These are phyloP conservation scores for Mucor irregularis DNA, from an alignment of 371 early-diverging fungal species.

Conservation along the genomic window DNA sequence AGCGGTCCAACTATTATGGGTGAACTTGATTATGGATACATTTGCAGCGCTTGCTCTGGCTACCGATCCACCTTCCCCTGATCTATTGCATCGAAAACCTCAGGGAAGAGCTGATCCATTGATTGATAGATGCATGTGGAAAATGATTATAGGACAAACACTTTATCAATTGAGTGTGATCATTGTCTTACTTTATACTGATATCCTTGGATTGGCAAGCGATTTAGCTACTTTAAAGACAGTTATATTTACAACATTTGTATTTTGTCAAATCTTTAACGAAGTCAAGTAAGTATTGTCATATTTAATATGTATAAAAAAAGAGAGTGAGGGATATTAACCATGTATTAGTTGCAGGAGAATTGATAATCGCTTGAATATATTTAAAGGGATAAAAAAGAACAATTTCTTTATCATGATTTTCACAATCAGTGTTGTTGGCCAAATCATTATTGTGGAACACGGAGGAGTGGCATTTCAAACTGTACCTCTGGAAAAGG, in stretches of 20 bases:
- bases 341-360: conserved; percentile 55
- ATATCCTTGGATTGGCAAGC: conserved; percentile 17
- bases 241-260: conserved; percentile 72
- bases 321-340: background rate
- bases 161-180: conserved; percentile 63
- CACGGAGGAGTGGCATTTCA: conserved; percentile 67
- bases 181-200: conserved; percentile 53
- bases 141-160: conserved; percentile 68
- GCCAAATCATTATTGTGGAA: conserved; percentile 64
- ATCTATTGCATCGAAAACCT: conserved; percentile 63
- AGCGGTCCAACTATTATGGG: conserved; percentile 81
- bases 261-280: conserved; percentile 74
- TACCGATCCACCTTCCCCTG: conserved; percentile 71
- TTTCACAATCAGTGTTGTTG: conserved; percentile 52
- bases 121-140: conserved; percentile 72
- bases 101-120: conserved; percentile 63
- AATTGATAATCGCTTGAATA: conserved; percentile 63
- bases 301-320: background rate
- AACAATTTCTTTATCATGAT: conserved; percentile 67
- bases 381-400: conserved; percentile 53
- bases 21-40: conserved; percentile 84
- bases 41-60: conserved; percentile 78
- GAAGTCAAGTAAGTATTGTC: conserved; percentile 54
- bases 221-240: conserved; percentile 36
- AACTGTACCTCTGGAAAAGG: conserved; percentile 45